Percentiles rank a stretch among this genome's conserved stretches.
Evolutionary conservation across 192 early-diverging fungal genomes (phyloP).

Genomic region (Linnemannia hyalina): DNA sequence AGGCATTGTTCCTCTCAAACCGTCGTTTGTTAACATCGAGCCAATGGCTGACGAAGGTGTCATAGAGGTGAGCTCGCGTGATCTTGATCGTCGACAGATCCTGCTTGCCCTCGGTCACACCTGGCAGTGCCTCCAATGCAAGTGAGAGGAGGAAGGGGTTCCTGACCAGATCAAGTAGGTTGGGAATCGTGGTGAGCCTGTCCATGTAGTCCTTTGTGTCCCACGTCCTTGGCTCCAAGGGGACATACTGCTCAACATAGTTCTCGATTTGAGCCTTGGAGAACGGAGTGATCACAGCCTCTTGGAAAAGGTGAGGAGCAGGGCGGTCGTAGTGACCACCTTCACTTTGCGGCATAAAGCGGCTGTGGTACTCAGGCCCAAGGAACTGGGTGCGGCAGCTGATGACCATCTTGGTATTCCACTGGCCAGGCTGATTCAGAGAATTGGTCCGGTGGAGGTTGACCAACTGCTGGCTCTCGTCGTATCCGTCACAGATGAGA

Average conservation of each 20-base stretch:
- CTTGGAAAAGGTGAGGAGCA: too few species aligned
- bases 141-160: not conserved
- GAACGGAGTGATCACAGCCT: too few species aligned
- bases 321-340: too few species aligned
- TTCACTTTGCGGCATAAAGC: too few species aligned
- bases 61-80: not conserved
- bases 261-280: too few species aligned
- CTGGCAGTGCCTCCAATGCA: not conserved
- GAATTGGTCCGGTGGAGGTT: not conserved
- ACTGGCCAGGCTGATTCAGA: not conserved
- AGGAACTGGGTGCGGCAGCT: too few species aligned
- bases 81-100: not conserved
- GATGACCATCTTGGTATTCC: slow-evolving; percentile 4
- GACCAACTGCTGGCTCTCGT: not conserved
- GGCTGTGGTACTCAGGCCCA: too few species aligned
- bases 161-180: not conserved
- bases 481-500: not conserved
- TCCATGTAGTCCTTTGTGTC: not conserved
- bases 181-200: not conserved
- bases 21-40: not conserved
- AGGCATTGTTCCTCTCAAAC: not conserved
- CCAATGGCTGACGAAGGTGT: not conserved
- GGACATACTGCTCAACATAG: too few species aligned
- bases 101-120: not conserved
- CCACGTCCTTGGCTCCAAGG: not conserved